Percentiles rank a stretch among this genome's conserved stretches.
These are phyloP conservation scores for Rhododendron kiyosumense DNA, from an alignment of 148 eudicot genomes.

Conservation along the genomic window DNA sequence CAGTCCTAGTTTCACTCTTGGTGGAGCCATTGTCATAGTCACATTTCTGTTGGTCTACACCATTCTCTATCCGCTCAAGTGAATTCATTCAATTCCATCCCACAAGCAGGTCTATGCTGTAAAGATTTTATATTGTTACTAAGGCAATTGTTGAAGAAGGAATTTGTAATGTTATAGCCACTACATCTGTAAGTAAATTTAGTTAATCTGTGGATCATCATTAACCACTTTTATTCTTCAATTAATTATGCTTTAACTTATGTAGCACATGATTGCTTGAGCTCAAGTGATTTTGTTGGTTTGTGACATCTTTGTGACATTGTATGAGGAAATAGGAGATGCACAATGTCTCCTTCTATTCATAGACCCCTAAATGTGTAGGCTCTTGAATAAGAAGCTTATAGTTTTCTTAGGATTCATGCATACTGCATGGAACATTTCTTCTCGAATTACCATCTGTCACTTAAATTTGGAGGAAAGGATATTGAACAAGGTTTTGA, in stretches of 20 bases:
- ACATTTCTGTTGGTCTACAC: constrained; percentile 73
- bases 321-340: background rate
- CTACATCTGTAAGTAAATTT: constrained; percentile 16
- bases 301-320: background rate
- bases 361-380: background rate
- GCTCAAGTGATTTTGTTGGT: background rate
- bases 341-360: background rate
- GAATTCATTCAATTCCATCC: constrained; percentile 14
- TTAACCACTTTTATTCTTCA: background rate
- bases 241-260: background rate
- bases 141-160: background rate
- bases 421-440: background rate
- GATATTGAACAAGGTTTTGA: background rate
- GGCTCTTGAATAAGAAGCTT: background rate
- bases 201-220: background rate
- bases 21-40: constrained; percentile 61
- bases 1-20: constrained; percentile 80
- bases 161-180: background rate
- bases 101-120: constrained; percentile 8
- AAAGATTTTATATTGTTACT: background rate
- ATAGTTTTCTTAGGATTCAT: background rate
- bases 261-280: background rate
- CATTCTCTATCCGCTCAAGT: constrained; percentile 64
- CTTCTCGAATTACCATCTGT: background rate
- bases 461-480: background rate